A percentile compares a stretch with the other conserved stretches of the same genome.
Conservation (phyloP, 2,329 filamentous ascomycete species). For the Emmonsia crescens region DNA sequence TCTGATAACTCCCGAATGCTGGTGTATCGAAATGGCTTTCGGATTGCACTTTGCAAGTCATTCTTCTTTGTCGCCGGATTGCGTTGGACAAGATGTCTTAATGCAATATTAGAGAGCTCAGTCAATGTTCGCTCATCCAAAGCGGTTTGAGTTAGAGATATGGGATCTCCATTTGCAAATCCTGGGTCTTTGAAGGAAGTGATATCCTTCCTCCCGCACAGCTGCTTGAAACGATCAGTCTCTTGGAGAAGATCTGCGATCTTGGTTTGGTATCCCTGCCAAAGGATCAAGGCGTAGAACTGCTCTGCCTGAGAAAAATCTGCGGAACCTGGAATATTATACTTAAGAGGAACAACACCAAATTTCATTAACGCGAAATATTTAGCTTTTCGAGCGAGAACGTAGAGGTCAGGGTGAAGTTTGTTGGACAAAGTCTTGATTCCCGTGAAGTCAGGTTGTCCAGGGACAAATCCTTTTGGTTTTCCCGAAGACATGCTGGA, state of each 20-base stretch:
- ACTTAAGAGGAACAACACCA: background rate
- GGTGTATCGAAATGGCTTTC: background rate
- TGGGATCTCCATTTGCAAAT: background rate
- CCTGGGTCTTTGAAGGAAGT: background rate
- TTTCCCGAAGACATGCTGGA: background rate
- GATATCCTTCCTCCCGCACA: too few species aligned
- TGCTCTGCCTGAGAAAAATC: background rate
- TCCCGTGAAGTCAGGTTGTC: background rate
- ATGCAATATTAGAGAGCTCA: background rate
- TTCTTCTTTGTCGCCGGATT: background rate
- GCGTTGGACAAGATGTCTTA: background rate
- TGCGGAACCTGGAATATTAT: background rate
- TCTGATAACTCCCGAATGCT: background rate
- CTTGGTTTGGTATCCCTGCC: background rate
- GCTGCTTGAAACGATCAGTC: background rate
- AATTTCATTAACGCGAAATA: background rate
- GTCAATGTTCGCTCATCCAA: background rate
- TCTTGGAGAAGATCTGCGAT: background rate
- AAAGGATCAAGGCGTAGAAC: background rate
- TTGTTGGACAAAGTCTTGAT: background rate
- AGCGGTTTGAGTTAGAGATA: background rate
- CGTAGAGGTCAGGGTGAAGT: background rate
- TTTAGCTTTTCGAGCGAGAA: background rate
- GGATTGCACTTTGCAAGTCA: background rate
- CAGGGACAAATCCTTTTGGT: background rate